Evolutionary conservation across 2,329 filamentous ascomycete species (phyloP), one percentile per base, ranked within the genome.

Genomic region (Alternaria burnsii): DNA sequence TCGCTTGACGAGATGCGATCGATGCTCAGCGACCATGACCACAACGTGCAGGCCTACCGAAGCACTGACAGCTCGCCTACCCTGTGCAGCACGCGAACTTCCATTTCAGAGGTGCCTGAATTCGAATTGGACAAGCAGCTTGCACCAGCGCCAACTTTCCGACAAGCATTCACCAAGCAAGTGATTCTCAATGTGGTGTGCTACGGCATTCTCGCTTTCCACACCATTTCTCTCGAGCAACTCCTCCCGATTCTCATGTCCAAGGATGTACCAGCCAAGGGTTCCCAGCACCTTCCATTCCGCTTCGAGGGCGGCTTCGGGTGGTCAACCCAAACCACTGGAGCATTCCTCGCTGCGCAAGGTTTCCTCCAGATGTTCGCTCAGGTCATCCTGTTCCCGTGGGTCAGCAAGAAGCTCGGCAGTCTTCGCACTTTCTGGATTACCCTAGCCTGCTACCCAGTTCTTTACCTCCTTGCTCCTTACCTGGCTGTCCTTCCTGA

Each of bases 211-310:
- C 84, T 98, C 61, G 94, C 94, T 66, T 97, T 97, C 82, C 94
- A 98, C 81, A 97, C 94, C 12, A 97, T 99, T 80, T 96, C 94
- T 0, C 95, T 97, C 71, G 95, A 99, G 79, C 92, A 97, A 74
- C 86, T 98, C 50, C 89, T 98, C 70, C 94, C 95, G 0, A 91
- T 97, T 2, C 93, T 99, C 69, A 87, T 99, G 74, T 94, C 91
- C 78, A 92, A 92, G 44, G 76, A 85, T 71, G 75, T 85, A 73
- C 79, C 86, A 74, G 64, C 83, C 28, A 76, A 79, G 16, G 70
- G 80, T n/a, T 66, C 79, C 24, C 79, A 83, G 71, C 65, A 85
- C 12, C 85, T 97, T 2, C 94, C 94, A 0, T 95, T 99, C 83
- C 90, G 91, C 70, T 98, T 99, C 70, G 88, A 88, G 3, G 92